Evolutionary conservation across 2,329 filamentous ascomycete species (phyloP).

Genomic region (Colletotrichum caudatum): DNA sequence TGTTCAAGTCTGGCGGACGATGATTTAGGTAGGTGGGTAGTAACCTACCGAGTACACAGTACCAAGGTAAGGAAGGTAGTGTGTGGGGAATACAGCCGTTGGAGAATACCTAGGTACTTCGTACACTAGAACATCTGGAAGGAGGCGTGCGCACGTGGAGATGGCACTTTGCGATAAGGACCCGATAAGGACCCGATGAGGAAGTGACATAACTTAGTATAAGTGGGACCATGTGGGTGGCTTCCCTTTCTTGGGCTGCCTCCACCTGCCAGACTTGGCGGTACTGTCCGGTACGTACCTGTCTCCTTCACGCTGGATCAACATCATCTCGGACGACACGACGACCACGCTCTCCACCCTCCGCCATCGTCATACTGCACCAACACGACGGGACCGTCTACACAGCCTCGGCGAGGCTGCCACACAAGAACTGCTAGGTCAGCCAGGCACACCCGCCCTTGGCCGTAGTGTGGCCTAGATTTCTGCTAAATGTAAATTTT

Average conservation of each 20-base stretch:
- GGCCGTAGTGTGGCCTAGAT: not conserved
- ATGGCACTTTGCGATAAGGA: slow-evolving; percentile 10
- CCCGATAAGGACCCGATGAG: not conserved
- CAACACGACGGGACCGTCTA: not conserved
- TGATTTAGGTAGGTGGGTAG: not conserved
- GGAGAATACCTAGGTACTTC: not conserved
- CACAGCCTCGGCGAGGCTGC: slow-evolving; percentile 17
- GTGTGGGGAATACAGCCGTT: not conserved
- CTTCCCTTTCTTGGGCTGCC: slow-evolving; percentile 26
- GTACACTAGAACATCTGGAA: not conserved
- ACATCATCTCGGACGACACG: not conserved
- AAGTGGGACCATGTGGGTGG: not conserved
- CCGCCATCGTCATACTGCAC: not conserved
- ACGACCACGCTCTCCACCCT: not conserved
- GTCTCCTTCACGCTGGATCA: not conserved
- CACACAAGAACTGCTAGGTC: not conserved
- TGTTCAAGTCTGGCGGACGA: not conserved
- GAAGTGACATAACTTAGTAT: not conserved
- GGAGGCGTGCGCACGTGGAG: not conserved
- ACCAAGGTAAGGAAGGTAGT: too few relatives aligned
- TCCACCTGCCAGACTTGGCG: slow-evolving; percentile 11
- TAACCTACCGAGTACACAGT: too few relatives aligned
- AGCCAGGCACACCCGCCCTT: not conserved
- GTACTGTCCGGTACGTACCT: slow-evolving; percentile 26
- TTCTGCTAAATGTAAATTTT: slow-evolving; percentile 2